A percentile compares a stretch with the other conserved stretches of the same genome.
These are phyloP conservation scores for Malus hybrid DNA, from an alignment of 331 rosid genomes.

Conservation along the genomic window DNA sequence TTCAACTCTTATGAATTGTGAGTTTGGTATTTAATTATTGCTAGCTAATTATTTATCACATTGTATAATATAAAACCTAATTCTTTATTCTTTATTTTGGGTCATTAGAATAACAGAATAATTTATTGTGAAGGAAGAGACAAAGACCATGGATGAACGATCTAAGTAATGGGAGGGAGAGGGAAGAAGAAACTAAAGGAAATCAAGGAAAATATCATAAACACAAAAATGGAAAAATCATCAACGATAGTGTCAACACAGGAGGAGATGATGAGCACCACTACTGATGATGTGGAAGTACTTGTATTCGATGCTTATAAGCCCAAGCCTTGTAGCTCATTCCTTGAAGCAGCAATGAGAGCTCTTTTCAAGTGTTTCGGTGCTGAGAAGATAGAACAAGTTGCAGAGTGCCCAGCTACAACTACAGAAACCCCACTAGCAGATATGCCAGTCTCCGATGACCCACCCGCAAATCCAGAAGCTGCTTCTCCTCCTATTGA, in stretches of 20 bases:
- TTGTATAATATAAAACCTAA: not conserved
- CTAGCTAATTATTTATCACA: too few relatives aligned
- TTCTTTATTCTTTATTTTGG: not conserved
- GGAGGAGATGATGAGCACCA: not conserved
- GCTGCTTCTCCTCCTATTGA: too few relatives aligned
- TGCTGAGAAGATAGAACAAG: not conserved
- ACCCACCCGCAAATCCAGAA: too few relatives aligned
- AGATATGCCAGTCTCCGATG: not conserved
- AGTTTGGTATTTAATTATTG: too few relatives aligned
- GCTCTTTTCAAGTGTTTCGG: not conserved
- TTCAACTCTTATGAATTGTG: too few relatives aligned
- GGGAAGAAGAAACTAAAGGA: not conserved
- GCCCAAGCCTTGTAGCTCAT: too few relatives aligned
- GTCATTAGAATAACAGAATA: not conserved
- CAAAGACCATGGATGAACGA: not conserved
- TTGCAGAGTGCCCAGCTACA: not conserved
- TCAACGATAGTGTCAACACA: not conserved
- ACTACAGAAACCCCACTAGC: not conserved
- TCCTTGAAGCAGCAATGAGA: not conserved
- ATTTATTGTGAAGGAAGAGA: not conserved
- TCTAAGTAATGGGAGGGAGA: not conserved
- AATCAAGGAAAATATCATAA: not conserved
- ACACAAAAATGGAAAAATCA: not conserved
- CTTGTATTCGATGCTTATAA: not conserved
- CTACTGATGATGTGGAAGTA: too few relatives aligned